phyloP scores from a whole-genome alignment of 805 yeast species.

The Wickerhamomyces strasburgensis region DNA sequence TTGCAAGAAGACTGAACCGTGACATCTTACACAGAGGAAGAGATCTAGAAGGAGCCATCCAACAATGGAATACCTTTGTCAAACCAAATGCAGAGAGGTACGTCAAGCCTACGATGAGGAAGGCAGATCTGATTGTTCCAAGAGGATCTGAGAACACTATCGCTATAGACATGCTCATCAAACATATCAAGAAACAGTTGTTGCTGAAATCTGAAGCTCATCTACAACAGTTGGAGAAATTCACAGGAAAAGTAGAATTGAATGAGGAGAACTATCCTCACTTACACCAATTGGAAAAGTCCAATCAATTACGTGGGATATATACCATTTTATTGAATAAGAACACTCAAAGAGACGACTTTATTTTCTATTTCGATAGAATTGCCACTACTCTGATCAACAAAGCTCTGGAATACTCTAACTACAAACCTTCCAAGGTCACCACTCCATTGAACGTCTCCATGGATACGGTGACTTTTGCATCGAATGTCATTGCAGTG shows the following conservation, averaged over 20 bases:
- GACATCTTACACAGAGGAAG: slow-evolving; percentile 86
- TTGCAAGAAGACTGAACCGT: slow-evolving; percentile 81
- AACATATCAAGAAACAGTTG: slow-evolving; percentile 73
- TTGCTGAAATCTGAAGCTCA: slow-evolving; percentile 62
- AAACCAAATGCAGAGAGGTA: slow-evolving; percentile 83
- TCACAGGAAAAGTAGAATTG: slow-evolving; percentile 41
- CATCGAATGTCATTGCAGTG: slow-evolving; percentile 60
- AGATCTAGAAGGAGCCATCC: slow-evolving; percentile 73
- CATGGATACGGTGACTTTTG: slow-evolving; percentile 25
- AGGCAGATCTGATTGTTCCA: slow-evolving; percentile 88
- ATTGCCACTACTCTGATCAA: slow-evolving; percentile 69
- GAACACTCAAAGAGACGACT: slow-evolving; percentile 61
- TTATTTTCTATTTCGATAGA: slow-evolving; percentile 81
- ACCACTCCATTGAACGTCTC: slow-evolving; percentile 37
- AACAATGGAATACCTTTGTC: slow-evolving; percentile 88
- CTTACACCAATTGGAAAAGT: slow-evolving; percentile 30
- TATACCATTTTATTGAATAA: slow-evolving; percentile 62
- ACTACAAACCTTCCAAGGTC: slow-evolving; percentile 33
- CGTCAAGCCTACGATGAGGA: slow-evolving; percentile 69
- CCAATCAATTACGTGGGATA: slow-evolving; percentile 68
- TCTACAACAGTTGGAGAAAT: slow-evolving; percentile 50
- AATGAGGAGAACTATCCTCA: slow-evolving; percentile 15
- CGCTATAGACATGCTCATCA: slow-evolving; percentile 75
- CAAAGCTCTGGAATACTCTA: slow-evolving; percentile 54
- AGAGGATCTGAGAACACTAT: slow-evolving; percentile 77